A percentile compares a stretch with the other conserved stretches of the same genome.
Evolutionary conservation across 1,284 basidiomycete genomes (phyloP).

Genomic region (Grifola frondosa): DNA sequence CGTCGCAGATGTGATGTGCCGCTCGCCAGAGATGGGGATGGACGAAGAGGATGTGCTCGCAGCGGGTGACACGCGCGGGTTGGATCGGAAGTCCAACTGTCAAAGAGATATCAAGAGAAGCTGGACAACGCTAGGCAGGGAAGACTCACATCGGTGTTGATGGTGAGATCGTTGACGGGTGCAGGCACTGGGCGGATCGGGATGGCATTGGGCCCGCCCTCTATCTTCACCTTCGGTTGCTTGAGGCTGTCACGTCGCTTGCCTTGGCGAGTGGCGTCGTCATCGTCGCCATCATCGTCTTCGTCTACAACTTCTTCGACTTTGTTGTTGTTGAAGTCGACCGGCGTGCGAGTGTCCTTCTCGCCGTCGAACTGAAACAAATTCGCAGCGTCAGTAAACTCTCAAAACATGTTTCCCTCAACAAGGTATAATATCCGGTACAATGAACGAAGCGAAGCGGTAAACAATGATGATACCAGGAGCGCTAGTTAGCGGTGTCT

Average conservation of each 20-base stretch:
- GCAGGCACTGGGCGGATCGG: constrained; percentile 25
- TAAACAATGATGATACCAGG: too few relatives aligned
- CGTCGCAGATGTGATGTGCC: constrained; percentile 20
- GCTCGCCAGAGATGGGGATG: constrained; percentile 34
- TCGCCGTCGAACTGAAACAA: constrained; percentile 49
- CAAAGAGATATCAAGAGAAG: constrained; percentile 2
- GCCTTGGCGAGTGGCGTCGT: constrained; percentile 28
- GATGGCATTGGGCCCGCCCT: constrained; percentile 16
- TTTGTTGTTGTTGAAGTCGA: constrained; percentile 42
- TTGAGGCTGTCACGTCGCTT: constrained; percentile 25
- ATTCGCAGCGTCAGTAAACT: not conserved
- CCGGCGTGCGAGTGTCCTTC: constrained; percentile 43
- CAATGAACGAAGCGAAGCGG: too few relatives aligned
- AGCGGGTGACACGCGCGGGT: constrained; percentile 21
- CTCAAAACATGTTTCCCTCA: too few relatives aligned
- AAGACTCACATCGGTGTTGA: constrained; percentile 23
- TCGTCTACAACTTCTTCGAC: constrained; percentile 40
- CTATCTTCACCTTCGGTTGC: constrained; percentile 21
- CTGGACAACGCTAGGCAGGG: not conserved
- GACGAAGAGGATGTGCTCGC: constrained; percentile 23
- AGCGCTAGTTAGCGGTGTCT: too few relatives aligned
- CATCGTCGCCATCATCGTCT: constrained; percentile 45
- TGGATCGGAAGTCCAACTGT: constrained; percentile 27
- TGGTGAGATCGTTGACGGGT: constrained; percentile 18
- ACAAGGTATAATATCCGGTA: too few relatives aligned